These are phyloP conservation scores for Debaryomyces subglobosus DNA, from an alignment of 1,139 yeast species.

Conservation along the genomic window DNA sequence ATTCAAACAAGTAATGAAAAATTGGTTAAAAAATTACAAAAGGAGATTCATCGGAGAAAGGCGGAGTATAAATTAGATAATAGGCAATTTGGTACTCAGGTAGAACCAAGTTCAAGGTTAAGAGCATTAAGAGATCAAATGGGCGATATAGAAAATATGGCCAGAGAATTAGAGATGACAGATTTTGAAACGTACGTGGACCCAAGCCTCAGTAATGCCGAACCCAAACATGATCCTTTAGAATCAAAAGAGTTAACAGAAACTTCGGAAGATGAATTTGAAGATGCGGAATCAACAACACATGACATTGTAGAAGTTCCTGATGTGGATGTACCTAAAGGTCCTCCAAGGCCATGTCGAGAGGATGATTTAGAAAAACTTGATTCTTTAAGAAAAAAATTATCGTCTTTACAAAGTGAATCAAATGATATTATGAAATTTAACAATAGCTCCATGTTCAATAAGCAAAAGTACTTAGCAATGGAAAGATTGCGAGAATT, in stretches of 20 bases:
- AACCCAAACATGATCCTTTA: constrained; percentile 7
- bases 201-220: constrained; percentile 14
- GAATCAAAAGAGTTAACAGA: constrained; percentile 17
- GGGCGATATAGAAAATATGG: constrained; percentile 84
- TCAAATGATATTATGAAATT: constrained; percentile 74
- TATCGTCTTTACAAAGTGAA: constrained; percentile 66
- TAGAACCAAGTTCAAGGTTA: constrained; percentile 78
- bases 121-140: constrained; percentile 78
- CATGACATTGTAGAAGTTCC: constrained; percentile 9
- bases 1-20: constrained; percentile 46
- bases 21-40: constrained; percentile 54
- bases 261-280: constrained; percentile 13
- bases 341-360: constrained; percentile 40
- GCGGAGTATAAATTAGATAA: constrained; percentile 62
- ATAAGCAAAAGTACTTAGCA: constrained; percentile 62
- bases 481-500: constrained; percentile 67
- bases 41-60: constrained; percentile 63
- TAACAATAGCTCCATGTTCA: constrained; percentile 61
- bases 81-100: constrained; percentile 56
- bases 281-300: constrained; percentile 21
- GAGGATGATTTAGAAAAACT: constrained; percentile 49
- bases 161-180: constrained; percentile 84
- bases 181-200: constrained; percentile 59
- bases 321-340: constrained; percentile 19
- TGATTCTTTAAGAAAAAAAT: constrained; percentile 56